Evolutionary conservation across 257 asterid genomes (phyloP).

Genomic region (Mitragyna speciosa): DNA sequence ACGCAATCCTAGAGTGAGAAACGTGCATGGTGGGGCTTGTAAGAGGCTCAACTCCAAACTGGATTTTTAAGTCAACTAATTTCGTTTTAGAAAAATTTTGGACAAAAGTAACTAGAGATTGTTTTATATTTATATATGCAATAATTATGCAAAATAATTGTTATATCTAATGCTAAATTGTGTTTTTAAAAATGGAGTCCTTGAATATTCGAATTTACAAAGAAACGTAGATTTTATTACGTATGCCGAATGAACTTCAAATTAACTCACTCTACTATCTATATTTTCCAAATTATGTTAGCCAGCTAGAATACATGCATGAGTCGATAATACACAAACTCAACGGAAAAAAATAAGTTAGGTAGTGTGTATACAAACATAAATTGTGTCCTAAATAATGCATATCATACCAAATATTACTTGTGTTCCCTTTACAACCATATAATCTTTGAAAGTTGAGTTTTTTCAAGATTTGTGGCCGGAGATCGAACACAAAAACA

Average conservation of each 20-base stretch:
- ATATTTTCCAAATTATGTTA: neutral
- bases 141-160: no score
- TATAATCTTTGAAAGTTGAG: neutral
- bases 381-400: no score
- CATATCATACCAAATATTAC: no score
- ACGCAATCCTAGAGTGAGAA: conserved; percentile 28
- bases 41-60: conserved; percentile 35
- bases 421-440: no score
- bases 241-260: neutral
- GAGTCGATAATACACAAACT: neutral
- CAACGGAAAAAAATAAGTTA: no score
- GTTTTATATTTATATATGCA: no score
- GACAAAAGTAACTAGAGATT: neutral
- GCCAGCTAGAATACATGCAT: neutral
- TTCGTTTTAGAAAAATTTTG: no score
- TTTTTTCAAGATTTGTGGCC: neutral
- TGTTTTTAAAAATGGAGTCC: no score
- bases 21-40: conserved; percentile 41
- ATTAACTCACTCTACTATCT: no score
- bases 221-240: neutral
- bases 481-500: neutral
- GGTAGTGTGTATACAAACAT: no score
- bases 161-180: no score
- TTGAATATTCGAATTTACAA: no score
- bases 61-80: neutral